phyloP scores from a whole-genome alignment of 768 basidiomycete species.

The Lactifluus piperatus region DNA sequence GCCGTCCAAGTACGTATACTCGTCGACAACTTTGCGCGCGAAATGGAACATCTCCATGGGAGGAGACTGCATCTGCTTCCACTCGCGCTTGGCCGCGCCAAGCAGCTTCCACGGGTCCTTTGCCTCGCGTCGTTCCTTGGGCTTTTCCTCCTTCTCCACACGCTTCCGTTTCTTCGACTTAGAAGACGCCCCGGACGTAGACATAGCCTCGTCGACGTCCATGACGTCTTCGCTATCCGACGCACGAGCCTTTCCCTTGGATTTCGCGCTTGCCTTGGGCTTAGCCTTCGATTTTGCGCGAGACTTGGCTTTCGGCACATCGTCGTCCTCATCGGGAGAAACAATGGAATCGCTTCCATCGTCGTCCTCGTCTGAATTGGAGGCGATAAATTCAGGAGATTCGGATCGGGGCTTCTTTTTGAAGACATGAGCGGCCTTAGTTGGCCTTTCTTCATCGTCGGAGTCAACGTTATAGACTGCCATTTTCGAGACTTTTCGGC shows the following conservation, averaged over 20 bases:
- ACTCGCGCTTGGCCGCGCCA: slow-evolving; percentile 56
- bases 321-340: slow-evolving; percentile 29
- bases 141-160: slow-evolving; percentile 23
- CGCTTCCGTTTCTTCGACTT: slow-evolving; percentile 38
- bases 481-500: slow-evolving; percentile 15
- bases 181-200: slow-evolving; percentile 31
- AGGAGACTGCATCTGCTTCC: slow-evolving; percentile 71
- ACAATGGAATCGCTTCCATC: slow-evolving; percentile 23
- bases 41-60: slow-evolving; percentile 92
- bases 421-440: slow-evolving; percentile 17
- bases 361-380: slow-evolving; percentile 27
- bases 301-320: slow-evolving; percentile 28
- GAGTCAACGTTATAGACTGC: slow-evolving; percentile 12
- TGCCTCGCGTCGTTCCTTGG: slow-evolving; percentile 36
- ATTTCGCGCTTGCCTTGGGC: slow-evolving; percentile 20
- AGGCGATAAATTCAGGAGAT: slow-evolving; percentile 23
- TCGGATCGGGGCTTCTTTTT: slow-evolving; percentile 19
- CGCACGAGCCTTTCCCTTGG: slow-evolving; percentile 24
- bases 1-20: slow-evolving; percentile 87
- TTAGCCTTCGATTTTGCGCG: slow-evolving; percentile 24
- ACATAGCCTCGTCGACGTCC: slow-evolving; percentile 46
- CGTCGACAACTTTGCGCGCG: slow-evolving; percentile 81
- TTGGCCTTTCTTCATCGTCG: slow-evolving; percentile 7
- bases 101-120: slow-evolving; percentile 75
- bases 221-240: slow-evolving; percentile 36